These are phyloP conservation scores for Stemphylium beticola DNA, from an alignment of 2,329 filamentous ascomycete species.

Conservation along the genomic window DNA sequence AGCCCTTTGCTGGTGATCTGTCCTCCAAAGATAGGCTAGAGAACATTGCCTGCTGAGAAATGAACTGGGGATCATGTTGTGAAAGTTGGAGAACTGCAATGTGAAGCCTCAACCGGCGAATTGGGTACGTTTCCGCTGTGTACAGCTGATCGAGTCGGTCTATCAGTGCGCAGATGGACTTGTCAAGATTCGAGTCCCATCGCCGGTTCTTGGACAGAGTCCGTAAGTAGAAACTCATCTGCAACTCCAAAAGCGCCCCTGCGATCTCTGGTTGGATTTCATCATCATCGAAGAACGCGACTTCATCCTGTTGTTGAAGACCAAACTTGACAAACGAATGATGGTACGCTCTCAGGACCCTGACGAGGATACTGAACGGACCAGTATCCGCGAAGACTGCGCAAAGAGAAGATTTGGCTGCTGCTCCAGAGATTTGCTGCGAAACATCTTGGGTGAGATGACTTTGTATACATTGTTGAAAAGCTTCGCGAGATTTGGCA, in stretches of 20 bases:
- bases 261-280: conserved; percentile 35
- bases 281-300: conserved; percentile 45
- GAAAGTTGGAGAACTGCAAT: conserved; percentile 47
- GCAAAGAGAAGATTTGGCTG: conserved; percentile 59
- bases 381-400: conserved; percentile 62
- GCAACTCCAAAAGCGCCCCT: conserved; percentile 52
- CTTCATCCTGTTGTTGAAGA: conserved; percentile 61
- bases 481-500: conserved; percentile 64
- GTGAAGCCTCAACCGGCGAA: conserved; percentile 39
- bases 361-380: conserved; percentile 61
- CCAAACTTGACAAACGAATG: conserved; percentile 55
- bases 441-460: conserved; percentile 66
- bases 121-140: conserved; percentile 30
- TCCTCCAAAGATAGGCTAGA: conserved; percentile 1
- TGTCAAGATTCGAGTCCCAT: conserved; percentile 36
- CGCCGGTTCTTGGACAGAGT: conserved; percentile 38
- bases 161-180: conserved; percentile 30
- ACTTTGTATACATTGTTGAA: conserved; percentile 66
- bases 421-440: conserved; percentile 57
- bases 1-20: neutral
- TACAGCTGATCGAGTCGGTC: conserved; percentile 40
- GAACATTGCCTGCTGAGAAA: conserved; percentile 39
- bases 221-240: conserved; percentile 44
- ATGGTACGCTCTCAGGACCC: conserved; percentile 65
- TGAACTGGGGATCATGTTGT: conserved; percentile 66